Evolutionary conservation across 1,139 yeast genomes (phyloP).

Genomic region (Hansenula sp.): DNA sequence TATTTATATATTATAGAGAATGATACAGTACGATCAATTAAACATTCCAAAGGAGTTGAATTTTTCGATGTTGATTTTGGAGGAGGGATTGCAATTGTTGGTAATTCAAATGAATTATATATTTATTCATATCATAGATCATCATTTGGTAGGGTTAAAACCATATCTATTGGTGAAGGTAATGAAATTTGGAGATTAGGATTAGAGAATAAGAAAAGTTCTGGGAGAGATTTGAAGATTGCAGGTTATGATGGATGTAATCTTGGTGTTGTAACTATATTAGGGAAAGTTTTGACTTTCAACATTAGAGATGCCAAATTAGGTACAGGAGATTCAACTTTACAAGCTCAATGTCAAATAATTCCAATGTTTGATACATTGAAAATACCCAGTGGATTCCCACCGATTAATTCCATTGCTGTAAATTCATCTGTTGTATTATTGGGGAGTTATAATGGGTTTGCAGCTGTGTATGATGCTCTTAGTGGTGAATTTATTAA

Average conservation of each 20-base stretch:
- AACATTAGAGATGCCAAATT: slow-evolving; percentile 32
- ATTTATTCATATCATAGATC: slow-evolving; percentile 24
- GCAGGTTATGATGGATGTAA: slow-evolving; percentile 58
- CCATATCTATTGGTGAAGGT: slow-evolving; percentile 27
- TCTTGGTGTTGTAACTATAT: slow-evolving; percentile 37
- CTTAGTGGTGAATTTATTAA: slow-evolving; percentile 54
- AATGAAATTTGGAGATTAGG: slow-evolving; percentile 38
- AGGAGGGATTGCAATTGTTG: slow-evolving; percentile 30
- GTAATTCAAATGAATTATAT: slow-evolving; percentile 19
- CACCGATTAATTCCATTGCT: slow-evolving; percentile 35
- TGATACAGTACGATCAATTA: neutral
- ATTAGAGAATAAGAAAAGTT: slow-evolving; percentile 25
- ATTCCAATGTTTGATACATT: slow-evolving; percentile 26
- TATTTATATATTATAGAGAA: slow-evolving; percentile 21
- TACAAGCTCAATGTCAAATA: slow-evolving; percentile 24
- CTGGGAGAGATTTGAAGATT: slow-evolving; percentile 25
- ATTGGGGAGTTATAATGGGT: slow-evolving; percentile 62
- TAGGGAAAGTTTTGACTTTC: slow-evolving; percentile 33
- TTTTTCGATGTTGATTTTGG: slow-evolving; percentile 49
- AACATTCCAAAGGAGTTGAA: slow-evolving; percentile 6
- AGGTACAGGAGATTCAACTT: slow-evolving; percentile 16
- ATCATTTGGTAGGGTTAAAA: slow-evolving; percentile 22
- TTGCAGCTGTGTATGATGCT: slow-evolving; percentile 56
- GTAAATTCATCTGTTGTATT: slow-evolving; percentile 41
- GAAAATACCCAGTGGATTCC: slow-evolving; percentile 23